Conservation (phyloP, 768 basidiomycete species). For the Agrocybe praecox region DNA sequence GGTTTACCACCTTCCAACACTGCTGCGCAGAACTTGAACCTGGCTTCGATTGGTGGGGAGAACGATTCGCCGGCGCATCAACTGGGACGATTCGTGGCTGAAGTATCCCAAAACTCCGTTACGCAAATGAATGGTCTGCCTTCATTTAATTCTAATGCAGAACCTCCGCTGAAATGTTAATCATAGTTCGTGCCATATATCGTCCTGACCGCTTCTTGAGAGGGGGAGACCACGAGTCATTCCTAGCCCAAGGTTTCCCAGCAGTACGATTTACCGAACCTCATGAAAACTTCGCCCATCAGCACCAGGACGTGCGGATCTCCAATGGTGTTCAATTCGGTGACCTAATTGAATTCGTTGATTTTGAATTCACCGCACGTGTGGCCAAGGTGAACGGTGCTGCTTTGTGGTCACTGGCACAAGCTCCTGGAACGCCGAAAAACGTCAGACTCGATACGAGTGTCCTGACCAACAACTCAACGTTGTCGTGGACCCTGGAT, state of each 20-base stretch:
- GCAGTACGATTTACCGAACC: slow-evolving; percentile 61
- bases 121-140: slow-evolving; percentile 52
- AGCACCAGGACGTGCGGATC: slow-evolving; percentile 59
- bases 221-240: slow-evolving; percentile 54
- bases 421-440: slow-evolving; percentile 57
- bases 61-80: slow-evolving; percentile 57
- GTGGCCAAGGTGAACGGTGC: slow-evolving; percentile 56
- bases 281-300: slow-evolving; percentile 58
- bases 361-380: slow-evolving; percentile 51
- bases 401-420: slow-evolving; percentile 57
- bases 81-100: slow-evolving; percentile 51
- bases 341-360: slow-evolving; percentile 54
- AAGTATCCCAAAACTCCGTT: slow-evolving; percentile 47
- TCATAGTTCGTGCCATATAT: slow-evolving; percentile 50
- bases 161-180: not conserved
- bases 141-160: not conserved
- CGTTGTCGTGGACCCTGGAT: slow-evolving; percentile 47
- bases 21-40: slow-evolving; percentile 31
- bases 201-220: slow-evolving; percentile 56
- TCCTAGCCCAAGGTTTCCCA: slow-evolving; percentile 51
- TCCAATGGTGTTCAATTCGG: slow-evolving; percentile 54
- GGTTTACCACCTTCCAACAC: slow-evolving; percentile 51
- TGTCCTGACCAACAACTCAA: slow-evolving; percentile 56
- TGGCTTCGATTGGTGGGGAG: slow-evolving; percentile 51
- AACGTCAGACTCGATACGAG: slow-evolving; percentile 47